These are phyloP conservation scores for Oropetium thomaeum DNA, from an alignment of 176 grass and related monocot species.

Conservation along the genomic window DNA sequence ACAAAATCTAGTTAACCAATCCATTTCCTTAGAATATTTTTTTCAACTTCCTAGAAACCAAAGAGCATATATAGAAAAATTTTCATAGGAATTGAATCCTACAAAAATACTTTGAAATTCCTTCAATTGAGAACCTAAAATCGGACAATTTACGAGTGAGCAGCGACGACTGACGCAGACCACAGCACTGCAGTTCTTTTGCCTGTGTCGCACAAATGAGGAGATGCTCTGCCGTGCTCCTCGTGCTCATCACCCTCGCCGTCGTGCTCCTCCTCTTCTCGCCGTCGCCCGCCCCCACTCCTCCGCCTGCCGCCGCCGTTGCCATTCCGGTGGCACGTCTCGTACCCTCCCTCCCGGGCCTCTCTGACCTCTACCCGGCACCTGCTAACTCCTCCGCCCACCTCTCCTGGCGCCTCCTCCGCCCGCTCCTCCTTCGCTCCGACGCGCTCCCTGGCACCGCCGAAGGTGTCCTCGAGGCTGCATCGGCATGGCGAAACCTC, in stretches of 20 bases:
- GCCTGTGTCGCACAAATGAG: background rate
- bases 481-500: constrained; percentile 53
- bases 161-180: background rate
- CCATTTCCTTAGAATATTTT: no score
- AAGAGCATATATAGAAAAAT: no score
- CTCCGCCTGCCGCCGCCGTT: background rate
- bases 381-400: constrained; percentile 37
- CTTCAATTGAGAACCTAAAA: no score
- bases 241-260: background rate
- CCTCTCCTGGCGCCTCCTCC: constrained; percentile 63
- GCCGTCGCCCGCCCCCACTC: background rate
- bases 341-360: constrained; percentile 35
- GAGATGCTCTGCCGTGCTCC: background rate
- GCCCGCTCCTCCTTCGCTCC: constrained; percentile 60
- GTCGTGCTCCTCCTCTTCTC: background rate
- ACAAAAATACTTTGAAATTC: no score
- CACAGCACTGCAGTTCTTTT: background rate
- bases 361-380: constrained; percentile 49
- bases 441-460: constrained; percentile 62
- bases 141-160: no score
- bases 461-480: constrained; percentile 58
- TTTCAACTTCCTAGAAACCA: no score
- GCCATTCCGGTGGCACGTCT: constrained; percentile 6
- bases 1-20: no score
- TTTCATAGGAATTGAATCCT: no score